Percentiles rank a stretch among this genome's conserved stretches.
Conservation (phyloP, 2,329 filamentous ascomycete genomes). For the Claviceps sp. region DNA sequence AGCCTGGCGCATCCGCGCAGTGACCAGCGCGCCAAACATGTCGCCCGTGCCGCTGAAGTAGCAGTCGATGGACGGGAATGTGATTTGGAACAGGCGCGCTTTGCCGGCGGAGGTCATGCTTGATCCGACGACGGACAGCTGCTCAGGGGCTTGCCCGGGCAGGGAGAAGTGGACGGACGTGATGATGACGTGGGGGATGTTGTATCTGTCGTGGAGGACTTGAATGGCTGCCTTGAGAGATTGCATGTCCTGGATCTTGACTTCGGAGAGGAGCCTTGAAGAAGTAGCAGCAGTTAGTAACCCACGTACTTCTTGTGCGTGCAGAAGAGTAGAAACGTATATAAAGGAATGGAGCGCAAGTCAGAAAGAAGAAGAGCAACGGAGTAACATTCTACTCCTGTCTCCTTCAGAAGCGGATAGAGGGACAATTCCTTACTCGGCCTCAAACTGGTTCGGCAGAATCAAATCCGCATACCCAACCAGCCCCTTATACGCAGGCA, state of each 20-base stretch:
- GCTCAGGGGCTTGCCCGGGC: constrained; percentile 32
- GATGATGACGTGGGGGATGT: constrained; percentile 78
- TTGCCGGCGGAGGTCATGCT: constrained; percentile 49
- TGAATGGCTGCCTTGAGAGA: constrained; percentile 63
- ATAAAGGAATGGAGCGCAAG: background rate
- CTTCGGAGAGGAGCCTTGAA: constrained; percentile 64
- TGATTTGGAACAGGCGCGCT: constrained; percentile 77
- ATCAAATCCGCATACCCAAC: constrained; percentile 79
- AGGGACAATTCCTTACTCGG: constrained; percentile 55
- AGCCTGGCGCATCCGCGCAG: constrained; percentile 77
- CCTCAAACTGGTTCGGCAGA: constrained; percentile 92
- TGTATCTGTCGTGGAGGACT: constrained; percentile 61
- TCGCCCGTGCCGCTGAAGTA: constrained; percentile 96
- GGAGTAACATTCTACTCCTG: background rate
- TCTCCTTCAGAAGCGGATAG: background rate
- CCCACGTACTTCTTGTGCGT: background rate
- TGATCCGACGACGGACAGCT: constrained; percentile 64
- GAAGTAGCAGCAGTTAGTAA: background rate
- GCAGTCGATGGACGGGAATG: constrained; percentile 75
- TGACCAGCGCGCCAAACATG: constrained; percentile 91
- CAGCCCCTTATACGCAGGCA: constrained; percentile 76
- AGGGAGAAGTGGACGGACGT: constrained; percentile 67
- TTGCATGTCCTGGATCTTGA: constrained; percentile 63
- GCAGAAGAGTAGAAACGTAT: background rate
- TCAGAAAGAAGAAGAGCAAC: background rate